These are phyloP conservation scores for Tilletia indica DNA, from an alignment of 1,284 basidiomycete genomes.

Conservation along the genomic window DNA sequence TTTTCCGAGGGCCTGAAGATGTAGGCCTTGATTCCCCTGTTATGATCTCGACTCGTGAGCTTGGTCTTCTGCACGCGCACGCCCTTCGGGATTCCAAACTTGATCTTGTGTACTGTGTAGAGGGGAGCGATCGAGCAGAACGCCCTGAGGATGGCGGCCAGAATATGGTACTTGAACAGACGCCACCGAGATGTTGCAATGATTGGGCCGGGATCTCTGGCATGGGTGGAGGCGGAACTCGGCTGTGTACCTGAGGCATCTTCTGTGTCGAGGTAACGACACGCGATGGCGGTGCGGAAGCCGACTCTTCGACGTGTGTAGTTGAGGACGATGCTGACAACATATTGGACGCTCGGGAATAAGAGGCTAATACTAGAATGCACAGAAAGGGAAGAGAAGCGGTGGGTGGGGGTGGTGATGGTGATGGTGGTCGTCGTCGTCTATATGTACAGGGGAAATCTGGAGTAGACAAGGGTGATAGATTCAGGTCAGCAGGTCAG, in stretches of 20 bases:
- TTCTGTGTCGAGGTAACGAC: background rate
- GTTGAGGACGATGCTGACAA: too few species aligned
- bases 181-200: constrained; percentile 3
- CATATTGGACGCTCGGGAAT: too few species aligned
- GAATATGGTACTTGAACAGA: constrained; percentile 12
- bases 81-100: background rate
- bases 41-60: constrained; percentile 24
- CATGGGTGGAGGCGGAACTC: constrained; percentile 1
- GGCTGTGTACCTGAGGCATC: background rate
- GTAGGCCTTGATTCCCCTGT: constrained; percentile 33
- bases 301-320: too few species aligned
- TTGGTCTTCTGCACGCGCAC: background rate
- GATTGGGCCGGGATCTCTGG: background rate
- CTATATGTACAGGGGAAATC: too few species aligned
- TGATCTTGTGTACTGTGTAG: background rate
- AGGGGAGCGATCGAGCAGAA: background rate
- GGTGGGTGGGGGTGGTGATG: too few species aligned
- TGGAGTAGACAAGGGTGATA: too few species aligned
- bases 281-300: too few species aligned
- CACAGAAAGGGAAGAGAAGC: too few species aligned
- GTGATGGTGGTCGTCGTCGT: too few species aligned
- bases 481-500: too few species aligned
- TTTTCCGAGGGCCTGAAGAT: constrained; percentile 31
- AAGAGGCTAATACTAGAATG: too few species aligned
- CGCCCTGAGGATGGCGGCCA: background rate